Conservation (phyloP, 1,284 basidiomycete species). For the Thelephora terrestris region DNA sequence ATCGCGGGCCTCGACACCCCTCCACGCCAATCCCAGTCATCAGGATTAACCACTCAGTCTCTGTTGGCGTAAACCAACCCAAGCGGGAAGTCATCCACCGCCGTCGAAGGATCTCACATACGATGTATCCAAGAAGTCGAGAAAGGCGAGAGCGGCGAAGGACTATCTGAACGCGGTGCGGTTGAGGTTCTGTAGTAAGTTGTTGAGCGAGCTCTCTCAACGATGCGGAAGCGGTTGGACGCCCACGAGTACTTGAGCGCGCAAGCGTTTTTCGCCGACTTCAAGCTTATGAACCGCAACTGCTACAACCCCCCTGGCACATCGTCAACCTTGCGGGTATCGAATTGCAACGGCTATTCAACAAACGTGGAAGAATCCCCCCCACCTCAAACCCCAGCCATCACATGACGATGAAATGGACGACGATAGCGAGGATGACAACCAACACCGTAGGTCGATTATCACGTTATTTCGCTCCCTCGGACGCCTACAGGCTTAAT, state of each 20-base stretch:
- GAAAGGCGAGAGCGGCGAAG: constrained; percentile 51
- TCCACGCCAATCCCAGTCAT: constrained; percentile 75
- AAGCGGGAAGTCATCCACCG: constrained; percentile 97
- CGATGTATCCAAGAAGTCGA: constrained; percentile 63
- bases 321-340: constrained; percentile 76
- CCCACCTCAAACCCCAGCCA: constrained; percentile 39
- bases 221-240: constrained; percentile 80
- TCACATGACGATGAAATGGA: constrained; percentile 38
- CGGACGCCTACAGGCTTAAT: constrained; percentile 12
- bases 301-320: constrained; percentile 93
- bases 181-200: constrained; percentile 72
- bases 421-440: constrained; percentile 32
- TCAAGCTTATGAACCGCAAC: constrained; percentile 91
- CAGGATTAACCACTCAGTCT: constrained; percentile 54
- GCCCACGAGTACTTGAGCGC: constrained; percentile 66
- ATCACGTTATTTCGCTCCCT: constrained; percentile 4
- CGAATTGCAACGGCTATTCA: constrained; percentile 77
- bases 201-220: constrained; percentile 76
- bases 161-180: constrained; percentile 75
- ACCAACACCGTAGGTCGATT: constrained; percentile 6
- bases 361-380: constrained; percentile 85
- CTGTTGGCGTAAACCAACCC: constrained; percentile 59
- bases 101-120: constrained; percentile 88
- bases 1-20: constrained; percentile 36
- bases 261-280: constrained; percentile 79